A percentile compares a stretch with the other conserved stretches of the same genome.
Evolutionary conservation across 805 yeast species (phyloP).

Genomic region (Candida coquimbonensis): DNA sequence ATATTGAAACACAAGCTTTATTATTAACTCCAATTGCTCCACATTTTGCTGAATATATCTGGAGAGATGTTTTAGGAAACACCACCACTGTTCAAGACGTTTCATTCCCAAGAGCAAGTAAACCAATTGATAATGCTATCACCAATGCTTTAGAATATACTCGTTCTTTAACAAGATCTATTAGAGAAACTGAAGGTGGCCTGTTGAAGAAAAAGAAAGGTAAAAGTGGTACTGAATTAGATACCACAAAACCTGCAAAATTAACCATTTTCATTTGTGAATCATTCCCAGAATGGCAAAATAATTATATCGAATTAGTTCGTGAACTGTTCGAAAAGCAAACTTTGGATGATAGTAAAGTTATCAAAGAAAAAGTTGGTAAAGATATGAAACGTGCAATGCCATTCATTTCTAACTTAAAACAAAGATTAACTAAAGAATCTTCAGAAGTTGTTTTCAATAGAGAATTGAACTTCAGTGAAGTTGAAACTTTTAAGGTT

Average conservation of each 20-base stretch:
- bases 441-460: slow-evolving; percentile 76
- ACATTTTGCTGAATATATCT: slow-evolving; percentile 87
- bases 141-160: slow-evolving; percentile 72
- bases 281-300: slow-evolving; percentile 92
- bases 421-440: slow-evolving; percentile 69
- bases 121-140: slow-evolving; percentile 54
- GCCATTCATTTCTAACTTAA: slow-evolving; percentile 89
- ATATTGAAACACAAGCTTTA: slow-evolving; percentile 81
- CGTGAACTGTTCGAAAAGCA: slow-evolving; percentile 65
- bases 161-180: slow-evolving; percentile 68
- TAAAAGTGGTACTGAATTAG: slow-evolving; percentile 63
- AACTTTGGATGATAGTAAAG: slow-evolving; percentile 56
- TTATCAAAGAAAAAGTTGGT: slow-evolving; percentile 59
- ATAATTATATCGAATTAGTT: slow-evolving; percentile 70
- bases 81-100: slow-evolving; percentile 64
- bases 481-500: slow-evolving; percentile 54
- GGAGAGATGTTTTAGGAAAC: slow-evolving; percentile 73
- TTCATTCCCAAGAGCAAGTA: slow-evolving; percentile 69
- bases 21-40: slow-evolving; percentile 91
- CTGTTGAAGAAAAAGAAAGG: slow-evolving; percentile 85
- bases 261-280: slow-evolving; percentile 68
- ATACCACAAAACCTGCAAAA: slow-evolving; percentile 63
- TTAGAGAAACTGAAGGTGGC: slow-evolving; percentile 90
- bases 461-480: slow-evolving; percentile 81
- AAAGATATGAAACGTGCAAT: slow-evolving; percentile 96